These are phyloP conservation scores for Leptographium lundbergii DNA, from an alignment of 2,329 filamentous ascomycete genomes.

Conservation along the genomic window DNA sequence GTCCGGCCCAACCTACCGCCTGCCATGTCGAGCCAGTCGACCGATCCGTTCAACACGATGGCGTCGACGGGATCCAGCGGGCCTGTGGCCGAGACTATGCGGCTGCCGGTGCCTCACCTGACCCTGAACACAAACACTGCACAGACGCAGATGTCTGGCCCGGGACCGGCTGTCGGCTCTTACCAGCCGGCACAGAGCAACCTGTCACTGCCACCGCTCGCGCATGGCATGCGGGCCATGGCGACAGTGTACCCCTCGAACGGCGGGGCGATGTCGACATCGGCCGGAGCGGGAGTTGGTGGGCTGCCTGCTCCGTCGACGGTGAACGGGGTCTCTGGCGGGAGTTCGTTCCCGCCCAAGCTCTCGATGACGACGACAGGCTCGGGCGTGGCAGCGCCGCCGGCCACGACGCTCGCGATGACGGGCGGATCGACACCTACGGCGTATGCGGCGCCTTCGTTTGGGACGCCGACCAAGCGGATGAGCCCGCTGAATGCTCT, in stretches of 20 bases:
- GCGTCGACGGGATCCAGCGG: neutral
- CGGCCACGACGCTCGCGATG: neutral
- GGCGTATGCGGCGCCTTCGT: slow-evolving; percentile 17
- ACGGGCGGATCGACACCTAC: slow-evolving; percentile 7
- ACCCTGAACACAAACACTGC: slow-evolving; percentile 42
- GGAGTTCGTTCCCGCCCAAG: neutral
- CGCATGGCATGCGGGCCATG: slow-evolving; percentile 56
- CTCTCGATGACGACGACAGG: slow-evolving; percentile 1
- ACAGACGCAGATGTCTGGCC: neutral
- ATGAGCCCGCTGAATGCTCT: slow-evolving; percentile 36
- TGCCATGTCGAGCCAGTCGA: neutral
- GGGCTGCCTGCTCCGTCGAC: neutral
- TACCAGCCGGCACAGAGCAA: slow-evolving; percentile 4
- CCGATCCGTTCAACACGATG: neutral
- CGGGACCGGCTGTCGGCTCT: slow-evolving; percentile 4
- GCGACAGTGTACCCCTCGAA: slow-evolving; percentile 56
- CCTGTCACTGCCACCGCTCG: slow-evolving; percentile 50
- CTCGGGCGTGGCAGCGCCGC: neutral
- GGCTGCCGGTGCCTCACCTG: slow-evolving; percentile 61
- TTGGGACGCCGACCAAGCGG: slow-evolving; percentile 39
- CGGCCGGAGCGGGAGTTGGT: slow-evolving; percentile 15
- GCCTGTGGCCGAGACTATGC: slow-evolving; percentile 20
- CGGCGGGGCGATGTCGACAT: slow-evolving; percentile 28
- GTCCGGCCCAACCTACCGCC: slow-evolving; percentile 13
- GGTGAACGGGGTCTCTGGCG: neutral